phyloP scores from a whole-genome alignment of 169 alveolate species.

The Toxoplasma gondii region DNA sequence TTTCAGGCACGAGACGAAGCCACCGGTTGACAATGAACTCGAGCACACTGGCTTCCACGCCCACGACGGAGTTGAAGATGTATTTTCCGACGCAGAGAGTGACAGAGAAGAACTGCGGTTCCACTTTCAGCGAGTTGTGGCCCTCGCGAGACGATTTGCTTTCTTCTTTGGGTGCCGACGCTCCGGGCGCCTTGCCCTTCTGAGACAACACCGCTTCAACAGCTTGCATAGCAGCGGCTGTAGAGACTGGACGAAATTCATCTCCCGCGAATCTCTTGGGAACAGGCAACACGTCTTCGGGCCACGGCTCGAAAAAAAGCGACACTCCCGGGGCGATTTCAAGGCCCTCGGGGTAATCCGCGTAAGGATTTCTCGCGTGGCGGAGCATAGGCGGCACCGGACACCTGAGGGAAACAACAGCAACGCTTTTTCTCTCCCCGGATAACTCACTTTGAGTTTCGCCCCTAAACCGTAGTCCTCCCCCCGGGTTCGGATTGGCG shows the following conservation, averaged over 20 bases:
- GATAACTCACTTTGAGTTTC: too few relatives aligned
- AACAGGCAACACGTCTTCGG: constrained; percentile 7
- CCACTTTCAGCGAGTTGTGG: neutral
- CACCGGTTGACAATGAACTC: constrained; percentile 12
- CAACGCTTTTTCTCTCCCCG: neutral
- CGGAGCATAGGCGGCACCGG: constrained; percentile 52
- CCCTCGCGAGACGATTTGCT: neutral
- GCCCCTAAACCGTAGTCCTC: too few relatives aligned
- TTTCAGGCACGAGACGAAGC: constrained; percentile 5
- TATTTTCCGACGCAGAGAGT: constrained; percentile 44
- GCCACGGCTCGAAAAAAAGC: constrained; percentile 52
- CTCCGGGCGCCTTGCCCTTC: neutral
- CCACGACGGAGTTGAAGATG: constrained; percentile 24
- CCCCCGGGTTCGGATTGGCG: too few relatives aligned
- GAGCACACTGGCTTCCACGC: constrained; percentile 16
- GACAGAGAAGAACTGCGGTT: constrained; percentile 29
- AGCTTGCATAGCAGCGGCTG: neutral
- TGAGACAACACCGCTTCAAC: neutral
- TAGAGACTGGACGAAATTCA: neutral
- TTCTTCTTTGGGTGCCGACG: neutral
- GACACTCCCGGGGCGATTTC: constrained; percentile 36
- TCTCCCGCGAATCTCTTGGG: neutral
- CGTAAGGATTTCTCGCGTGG: neutral
- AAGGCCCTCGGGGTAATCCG: constrained; percentile 53
- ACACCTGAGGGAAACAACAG: constrained; percentile 1